Conservation (phyloP, 2,329 filamentous ascomycete species). For the Calonectria multiphialidica region DNA sequence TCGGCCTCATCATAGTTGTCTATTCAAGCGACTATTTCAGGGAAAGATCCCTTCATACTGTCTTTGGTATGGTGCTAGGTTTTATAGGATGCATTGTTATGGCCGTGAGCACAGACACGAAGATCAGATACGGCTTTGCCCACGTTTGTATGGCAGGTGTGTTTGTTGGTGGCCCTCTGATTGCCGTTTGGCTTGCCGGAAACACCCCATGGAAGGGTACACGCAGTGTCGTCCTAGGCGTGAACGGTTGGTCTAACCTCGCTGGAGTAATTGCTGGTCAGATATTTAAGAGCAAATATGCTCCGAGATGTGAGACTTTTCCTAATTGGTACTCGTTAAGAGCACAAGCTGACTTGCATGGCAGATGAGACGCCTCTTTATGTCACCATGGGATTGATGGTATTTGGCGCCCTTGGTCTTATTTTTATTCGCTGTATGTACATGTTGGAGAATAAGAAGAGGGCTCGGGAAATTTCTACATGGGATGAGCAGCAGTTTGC, state of each 20-base stretch:
- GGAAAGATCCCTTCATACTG: neutral
- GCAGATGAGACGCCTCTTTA: slow-evolving; percentile 2
- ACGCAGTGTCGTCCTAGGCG: neutral
- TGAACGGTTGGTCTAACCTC: neutral
- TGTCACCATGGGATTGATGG: neutral
- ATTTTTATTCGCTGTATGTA: neutral
- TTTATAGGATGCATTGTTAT: neutral
- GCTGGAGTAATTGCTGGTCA: neutral
- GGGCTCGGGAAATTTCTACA: neutral
- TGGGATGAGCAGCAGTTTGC: slow-evolving; percentile 5
- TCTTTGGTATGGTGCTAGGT: neutral
- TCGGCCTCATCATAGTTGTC: neutral
- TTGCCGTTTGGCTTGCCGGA: neutral
- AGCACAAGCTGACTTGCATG: neutral
- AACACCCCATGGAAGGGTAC: neutral
- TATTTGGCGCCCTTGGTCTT: neutral
- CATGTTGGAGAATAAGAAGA: neutral
- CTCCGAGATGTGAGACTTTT: neutral
- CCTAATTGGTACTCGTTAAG: neutral
- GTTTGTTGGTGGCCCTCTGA: neutral
- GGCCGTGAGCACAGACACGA: neutral
- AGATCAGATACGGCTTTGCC: neutral
- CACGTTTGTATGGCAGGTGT: neutral
- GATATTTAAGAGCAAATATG: slow-evolving; percentile 1
- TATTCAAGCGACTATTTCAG: neutral